Conservation (phyloP, 2,329 filamentous ascomycete genomes). For the Aspergillus hiratsukae region DNA sequence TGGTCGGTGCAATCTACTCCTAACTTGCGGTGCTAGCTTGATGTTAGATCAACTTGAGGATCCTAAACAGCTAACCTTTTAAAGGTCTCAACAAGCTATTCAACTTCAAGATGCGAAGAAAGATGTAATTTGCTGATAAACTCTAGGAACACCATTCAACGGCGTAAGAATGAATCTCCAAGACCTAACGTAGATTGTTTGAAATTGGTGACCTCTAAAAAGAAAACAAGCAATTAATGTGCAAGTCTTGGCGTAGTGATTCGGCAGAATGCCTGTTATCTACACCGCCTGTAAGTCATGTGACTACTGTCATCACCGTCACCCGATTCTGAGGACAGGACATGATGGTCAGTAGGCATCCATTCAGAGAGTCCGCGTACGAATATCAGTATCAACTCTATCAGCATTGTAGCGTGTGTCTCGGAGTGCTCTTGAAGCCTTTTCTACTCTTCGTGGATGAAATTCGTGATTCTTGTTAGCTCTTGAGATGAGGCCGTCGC, state of each 20-base stretch:
- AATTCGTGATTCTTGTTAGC: neutral
- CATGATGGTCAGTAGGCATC: neutral
- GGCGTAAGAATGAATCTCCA: neutral
- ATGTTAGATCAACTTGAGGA: neutral
- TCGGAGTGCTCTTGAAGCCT: neutral
- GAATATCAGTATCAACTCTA: neutral
- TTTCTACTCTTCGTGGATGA: neutral
- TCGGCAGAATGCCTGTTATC: no score
- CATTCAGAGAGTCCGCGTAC: neutral
- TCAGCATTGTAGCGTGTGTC: neutral
- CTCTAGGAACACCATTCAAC: neutral
- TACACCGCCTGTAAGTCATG: neutral
- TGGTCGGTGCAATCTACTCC: neutral
- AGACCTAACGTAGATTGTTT: neutral
- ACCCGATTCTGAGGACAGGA: neutral
- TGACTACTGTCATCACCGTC: neutral
- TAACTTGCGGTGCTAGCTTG: neutral
- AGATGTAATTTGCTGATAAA: neutral
- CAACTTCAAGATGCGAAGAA: neutral
- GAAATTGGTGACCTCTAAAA: neutral
- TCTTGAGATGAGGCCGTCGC: constrained; percentile 27
- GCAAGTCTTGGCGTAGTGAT: neutral
- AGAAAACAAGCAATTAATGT: neutral
- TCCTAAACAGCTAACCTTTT: neutral
- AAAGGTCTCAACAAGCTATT: neutral